Evolutionary conservation across 2,329 filamentous ascomycete genomes (phyloP).

Genomic region (Aspergillus ustus): DNA sequence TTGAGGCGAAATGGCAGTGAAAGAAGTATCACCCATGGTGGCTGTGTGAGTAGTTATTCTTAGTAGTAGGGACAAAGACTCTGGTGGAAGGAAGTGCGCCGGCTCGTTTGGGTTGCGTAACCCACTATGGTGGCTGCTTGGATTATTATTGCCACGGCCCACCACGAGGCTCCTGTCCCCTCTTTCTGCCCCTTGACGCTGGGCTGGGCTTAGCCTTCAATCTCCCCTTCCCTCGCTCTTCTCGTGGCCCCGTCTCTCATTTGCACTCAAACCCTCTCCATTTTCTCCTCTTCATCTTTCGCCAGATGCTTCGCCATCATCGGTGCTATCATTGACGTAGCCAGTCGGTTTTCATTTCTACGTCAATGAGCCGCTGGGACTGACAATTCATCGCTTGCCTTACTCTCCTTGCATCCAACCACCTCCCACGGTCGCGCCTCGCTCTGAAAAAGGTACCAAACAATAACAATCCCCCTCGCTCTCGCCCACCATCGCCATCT

Average conservation of each 20-base stretch:
- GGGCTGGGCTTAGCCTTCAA: constrained; percentile 3
- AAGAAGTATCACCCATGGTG: background rate
- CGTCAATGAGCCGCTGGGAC: constrained; percentile 34
- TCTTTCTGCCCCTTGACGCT: constrained; percentile 1
- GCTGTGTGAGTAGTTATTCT: constrained; percentile 1
- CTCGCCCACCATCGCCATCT: constrained; percentile 13
- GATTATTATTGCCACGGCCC: constrained; percentile 7
- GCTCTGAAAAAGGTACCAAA: constrained; percentile 21
- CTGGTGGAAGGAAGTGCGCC: background rate
- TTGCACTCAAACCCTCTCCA: constrained; percentile 1
- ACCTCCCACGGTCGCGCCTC: constrained; percentile 29
- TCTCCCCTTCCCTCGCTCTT: constrained; percentile 13
- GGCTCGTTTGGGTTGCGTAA: constrained; percentile 4
- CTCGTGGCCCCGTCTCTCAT: background rate
- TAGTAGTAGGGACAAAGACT: constrained; percentile 13
- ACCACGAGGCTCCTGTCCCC: background rate
- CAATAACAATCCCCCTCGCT: constrained; percentile 13
- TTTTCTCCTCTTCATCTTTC: constrained; percentile 12
- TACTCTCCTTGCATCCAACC: constrained; percentile 27
- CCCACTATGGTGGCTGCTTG: background rate
- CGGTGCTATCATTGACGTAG: constrained; percentile 38
- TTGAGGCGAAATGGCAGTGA: background rate
- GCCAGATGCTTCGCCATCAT: constrained; percentile 26
- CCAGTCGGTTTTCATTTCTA: constrained; percentile 26
- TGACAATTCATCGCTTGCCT: constrained; percentile 24